Evolutionary conservation across 2,329 filamentous ascomycete genomes (phyloP).

Genomic region (Atkinsonella texensis): DNA sequence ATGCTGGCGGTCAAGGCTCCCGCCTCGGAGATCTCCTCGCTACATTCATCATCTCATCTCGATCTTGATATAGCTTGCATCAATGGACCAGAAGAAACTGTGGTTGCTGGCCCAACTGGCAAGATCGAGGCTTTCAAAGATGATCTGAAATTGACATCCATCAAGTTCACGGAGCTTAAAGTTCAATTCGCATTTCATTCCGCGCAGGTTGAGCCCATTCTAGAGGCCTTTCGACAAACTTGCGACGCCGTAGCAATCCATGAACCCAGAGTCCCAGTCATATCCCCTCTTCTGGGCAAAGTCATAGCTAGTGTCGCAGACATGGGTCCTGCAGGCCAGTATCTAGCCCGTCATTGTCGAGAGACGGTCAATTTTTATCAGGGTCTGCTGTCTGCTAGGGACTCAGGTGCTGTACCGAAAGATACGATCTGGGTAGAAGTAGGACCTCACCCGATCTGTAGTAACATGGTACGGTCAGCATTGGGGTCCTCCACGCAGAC

Average conservation of each 20-base stretch:
- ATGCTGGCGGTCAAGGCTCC: slow-evolving; percentile 32
- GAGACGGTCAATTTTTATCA: slow-evolving; percentile 22
- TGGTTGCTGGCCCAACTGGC: slow-evolving; percentile 41
- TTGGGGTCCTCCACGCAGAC: no score
- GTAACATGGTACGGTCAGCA: background rate
- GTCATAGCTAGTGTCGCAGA: no score
- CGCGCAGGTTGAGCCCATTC: slow-evolving; percentile 40
- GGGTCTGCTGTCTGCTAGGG: background rate
- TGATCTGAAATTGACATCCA: slow-evolving; percentile 27
- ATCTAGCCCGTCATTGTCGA: no score
- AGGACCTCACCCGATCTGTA: no score
- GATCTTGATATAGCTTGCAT: slow-evolving; percentile 48
- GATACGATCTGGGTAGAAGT: background rate
- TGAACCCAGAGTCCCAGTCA: slow-evolving; percentile 30
- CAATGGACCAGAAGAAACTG: slow-evolving; percentile 64
- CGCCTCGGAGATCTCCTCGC: no score
- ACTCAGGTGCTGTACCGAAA: background rate
- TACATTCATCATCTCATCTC: slow-evolving; percentile 25
- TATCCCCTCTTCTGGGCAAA: slow-evolving; percentile 42
- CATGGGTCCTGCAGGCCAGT: no score
- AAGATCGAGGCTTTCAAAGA: slow-evolving; percentile 23
- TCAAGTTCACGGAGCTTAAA: slow-evolving; percentile 33
- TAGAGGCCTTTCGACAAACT: slow-evolving; percentile 29
- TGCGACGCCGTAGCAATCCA: no score
- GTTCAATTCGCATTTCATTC: slow-evolving; percentile 45